Evolutionary conservation across 2,329 filamentous ascomycete species (phyloP), one percentile per base, ranked within the genome.

Genomic region (Macrophomina pseudophaseolina): DNA sequence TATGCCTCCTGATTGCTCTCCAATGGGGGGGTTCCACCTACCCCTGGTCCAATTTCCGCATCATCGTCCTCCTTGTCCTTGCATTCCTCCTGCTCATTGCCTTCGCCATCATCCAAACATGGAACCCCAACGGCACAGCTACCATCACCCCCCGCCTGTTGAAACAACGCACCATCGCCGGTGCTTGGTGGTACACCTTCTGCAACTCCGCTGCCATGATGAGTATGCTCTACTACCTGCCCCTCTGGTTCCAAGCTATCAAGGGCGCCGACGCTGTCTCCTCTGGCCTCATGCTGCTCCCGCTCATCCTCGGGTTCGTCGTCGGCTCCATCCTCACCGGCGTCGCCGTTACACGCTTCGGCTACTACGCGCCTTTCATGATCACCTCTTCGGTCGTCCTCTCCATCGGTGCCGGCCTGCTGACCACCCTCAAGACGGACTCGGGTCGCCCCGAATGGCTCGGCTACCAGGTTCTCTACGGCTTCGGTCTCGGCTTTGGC

Each of bases 291-390:
- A 66, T 66, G 65, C 79, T 80, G 74, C 82, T 82, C 66, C 74
- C 84, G 6, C 81, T 82, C 14, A 73, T 82, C 53, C 76, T 84
- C 33, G 76, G 76, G 32, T 80, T 80, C 63, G 76, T 83, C 68
- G 49, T 79, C 33, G 51, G 51, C 44, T 48, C 38, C 38, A 56
- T 66, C 56, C 18, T 63, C 14, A 63, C 56, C 38, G 65, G 65
- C 48, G 81, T 80, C 58, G 74, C 68, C 32, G 54, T 74, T 23
- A 75, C 83, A 2, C 69, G 70, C 4, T 64, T 81, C 18, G 82
- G 82, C 51, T 84, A 84, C 75, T 84, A 84, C 75, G 82, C 81
- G 0, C 82, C 82, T 3, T 84, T 84, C 72, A 79, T 84, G 72
- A 76, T 83, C 48, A 67, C 73, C n/a, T 78, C 75, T 1, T 74